Conservation (phyloP, 139 green algal genomes). For the Auxenochlorella pyrenoidosa region DNA sequence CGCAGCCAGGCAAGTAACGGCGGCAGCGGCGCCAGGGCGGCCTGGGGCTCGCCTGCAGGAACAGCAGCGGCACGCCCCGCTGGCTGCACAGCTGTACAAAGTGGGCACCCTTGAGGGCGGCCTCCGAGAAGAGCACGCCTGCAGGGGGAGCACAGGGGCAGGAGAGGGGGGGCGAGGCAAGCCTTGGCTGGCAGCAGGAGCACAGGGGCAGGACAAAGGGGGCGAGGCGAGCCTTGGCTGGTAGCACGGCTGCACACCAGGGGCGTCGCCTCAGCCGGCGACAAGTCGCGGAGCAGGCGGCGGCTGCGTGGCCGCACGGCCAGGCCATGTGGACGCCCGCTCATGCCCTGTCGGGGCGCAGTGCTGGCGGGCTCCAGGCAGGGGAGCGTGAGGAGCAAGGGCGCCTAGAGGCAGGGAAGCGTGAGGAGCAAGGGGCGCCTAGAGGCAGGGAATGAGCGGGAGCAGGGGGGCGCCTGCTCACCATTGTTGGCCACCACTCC, state of each 20-base stretch:
- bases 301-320: too few species aligned
- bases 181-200: not conserved
- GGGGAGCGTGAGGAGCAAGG: not conserved
- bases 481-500: slow-evolving; percentile 95
- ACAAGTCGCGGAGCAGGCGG: too few species aligned
- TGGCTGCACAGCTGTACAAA: slow-evolving; percentile 87
- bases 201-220: not conserved
- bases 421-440: not conserved
- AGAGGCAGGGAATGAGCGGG: too few species aligned
- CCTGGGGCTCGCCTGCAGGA: slow-evolving; percentile 62
- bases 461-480: not conserved
- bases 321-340: too few species aligned
- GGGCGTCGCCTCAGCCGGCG: not conserved
- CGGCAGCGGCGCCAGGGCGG: not conserved
- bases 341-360: too few species aligned
- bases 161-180: not conserved
- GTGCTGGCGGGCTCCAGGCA: too few species aligned
- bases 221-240: not conserved
- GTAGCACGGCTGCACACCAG: too few species aligned
- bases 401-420: not conserved
- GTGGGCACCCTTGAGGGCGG: slow-evolving; percentile 88
- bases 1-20: not conserved
- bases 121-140: slow-evolving; percentile 85
- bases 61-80: slow-evolving; percentile 88
- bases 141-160: not conserved